Conservation (phyloP, 2,329 filamentous ascomycete species). For the Aspergillus fijiensis region DNA sequence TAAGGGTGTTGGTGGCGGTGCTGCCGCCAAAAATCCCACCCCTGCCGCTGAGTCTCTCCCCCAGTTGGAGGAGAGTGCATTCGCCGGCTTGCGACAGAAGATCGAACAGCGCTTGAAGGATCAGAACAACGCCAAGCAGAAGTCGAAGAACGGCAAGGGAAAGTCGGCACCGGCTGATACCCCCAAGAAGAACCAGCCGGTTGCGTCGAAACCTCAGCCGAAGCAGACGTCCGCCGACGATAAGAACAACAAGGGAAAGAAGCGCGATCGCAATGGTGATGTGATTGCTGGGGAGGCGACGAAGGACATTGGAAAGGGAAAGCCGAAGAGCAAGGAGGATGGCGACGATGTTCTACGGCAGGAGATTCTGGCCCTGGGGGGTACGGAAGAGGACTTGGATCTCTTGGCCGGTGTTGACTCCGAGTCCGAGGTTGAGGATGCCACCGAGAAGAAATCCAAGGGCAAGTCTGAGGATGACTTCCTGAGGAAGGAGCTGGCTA, state of each 20-base stretch:
- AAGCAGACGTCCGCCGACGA: conserved; percentile 24
- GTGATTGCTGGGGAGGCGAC: conserved; percentile 41
- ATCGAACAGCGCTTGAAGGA: conserved; percentile 43
- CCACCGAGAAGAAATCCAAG: conserved; percentile 24
- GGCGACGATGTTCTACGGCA: conserved; percentile 38
- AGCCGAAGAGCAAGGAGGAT: conserved; percentile 21
- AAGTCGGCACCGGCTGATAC: conserved; percentile 22
- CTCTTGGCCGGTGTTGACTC: conserved; percentile 47
- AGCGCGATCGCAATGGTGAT: conserved; percentile 48
- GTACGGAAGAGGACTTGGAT: conserved; percentile 51
- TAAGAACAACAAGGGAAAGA: conserved; percentile 40
- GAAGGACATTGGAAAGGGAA: conserved; percentile 23
- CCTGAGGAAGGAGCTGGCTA: conserved; percentile 43
- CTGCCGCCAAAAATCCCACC: conserved; percentile 21
- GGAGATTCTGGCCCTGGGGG: conserved; percentile 49
- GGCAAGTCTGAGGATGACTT: conserved; percentile 33
- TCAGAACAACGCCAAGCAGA: conserved; percentile 32
- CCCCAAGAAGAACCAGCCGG: conserved; percentile 27
- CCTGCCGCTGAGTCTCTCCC: conserved; percentile 28
- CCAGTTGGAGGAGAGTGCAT: conserved; percentile 39
- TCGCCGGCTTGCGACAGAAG: conserved; percentile 43
- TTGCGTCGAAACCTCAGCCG: conserved; percentile 18
- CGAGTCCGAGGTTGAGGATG: conserved; percentile 47
- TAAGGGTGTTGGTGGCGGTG: conserved; percentile 13
- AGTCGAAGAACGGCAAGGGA: conserved; percentile 29